A percentile compares a stretch with the other conserved stretches of the same genome.
These are phyloP conservation scores for Diplodia intermedia DNA, from an alignment of 2,329 filamentous ascomycete species.

Conservation along the genomic window DNA sequence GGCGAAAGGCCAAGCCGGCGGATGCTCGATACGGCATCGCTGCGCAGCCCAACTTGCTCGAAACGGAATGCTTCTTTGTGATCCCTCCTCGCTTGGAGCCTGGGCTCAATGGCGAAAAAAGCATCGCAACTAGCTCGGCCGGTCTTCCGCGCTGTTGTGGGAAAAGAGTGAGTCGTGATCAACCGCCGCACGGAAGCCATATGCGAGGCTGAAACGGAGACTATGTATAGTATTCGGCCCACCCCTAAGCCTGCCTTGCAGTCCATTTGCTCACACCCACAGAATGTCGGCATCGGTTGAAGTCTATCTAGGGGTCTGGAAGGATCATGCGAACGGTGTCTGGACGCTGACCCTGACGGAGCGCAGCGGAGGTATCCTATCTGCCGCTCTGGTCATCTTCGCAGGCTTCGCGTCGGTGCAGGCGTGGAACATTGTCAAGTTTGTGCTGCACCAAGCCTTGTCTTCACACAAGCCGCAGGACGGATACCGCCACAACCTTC, in stretches of 20 bases:
- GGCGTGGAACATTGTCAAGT: conserved; percentile 15
- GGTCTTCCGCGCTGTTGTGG: conserved; percentile 3
- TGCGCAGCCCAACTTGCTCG: neutral
- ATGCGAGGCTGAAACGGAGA: conserved; percentile 4
- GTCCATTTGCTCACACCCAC: neutral
- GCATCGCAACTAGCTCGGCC: neutral
- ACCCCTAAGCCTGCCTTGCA: neutral
- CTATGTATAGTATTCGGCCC: neutral
- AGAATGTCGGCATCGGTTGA: neutral
- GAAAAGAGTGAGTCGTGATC: conserved; percentile 3
- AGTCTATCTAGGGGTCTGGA: conserved; percentile 4
- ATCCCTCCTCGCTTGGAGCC: neutral
- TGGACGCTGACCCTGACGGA: conserved; percentile 3
- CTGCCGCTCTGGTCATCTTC: conserved; percentile 4
- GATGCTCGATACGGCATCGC: neutral
- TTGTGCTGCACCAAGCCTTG: conserved; percentile 5
- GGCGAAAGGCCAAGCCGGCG: conserved; percentile 4
- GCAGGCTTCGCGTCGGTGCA: conserved; percentile 1
- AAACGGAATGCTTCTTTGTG: neutral
- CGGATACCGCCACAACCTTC: conserved; percentile 11
- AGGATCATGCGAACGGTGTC: neutral
- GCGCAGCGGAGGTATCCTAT: conserved; percentile 5
- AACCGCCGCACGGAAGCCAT: neutral
- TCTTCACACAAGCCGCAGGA: conserved; percentile 4
- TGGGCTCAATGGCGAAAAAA: neutral